Evolutionary conservation across 2,329 filamentous ascomycete genomes (phyloP).

Genomic region (Pseudogymnoascus sp.): DNA sequence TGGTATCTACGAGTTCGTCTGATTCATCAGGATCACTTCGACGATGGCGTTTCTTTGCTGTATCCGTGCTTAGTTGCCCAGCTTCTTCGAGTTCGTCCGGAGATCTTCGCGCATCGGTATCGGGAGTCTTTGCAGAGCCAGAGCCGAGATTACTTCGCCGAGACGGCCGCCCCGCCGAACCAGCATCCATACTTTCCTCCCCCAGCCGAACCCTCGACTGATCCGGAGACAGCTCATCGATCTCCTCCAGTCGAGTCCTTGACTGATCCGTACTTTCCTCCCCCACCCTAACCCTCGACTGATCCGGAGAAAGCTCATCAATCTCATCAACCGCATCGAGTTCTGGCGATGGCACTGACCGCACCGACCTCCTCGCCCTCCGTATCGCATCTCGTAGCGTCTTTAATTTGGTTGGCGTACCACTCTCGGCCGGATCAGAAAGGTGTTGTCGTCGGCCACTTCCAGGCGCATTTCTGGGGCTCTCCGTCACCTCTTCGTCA

Average conservation of each 20-base stretch:
- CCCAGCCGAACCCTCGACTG: conserved; percentile 26
- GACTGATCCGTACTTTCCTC: conserved; percentile 24
- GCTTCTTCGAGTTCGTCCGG: background rate
- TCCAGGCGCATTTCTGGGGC: conserved; percentile 45
- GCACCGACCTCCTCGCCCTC: conserved; percentile 14
- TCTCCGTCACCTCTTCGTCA: conserved; percentile 43
- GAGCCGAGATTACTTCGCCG: too few species aligned
- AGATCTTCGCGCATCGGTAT: background rate
- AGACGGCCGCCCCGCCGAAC: conserved; percentile 36
- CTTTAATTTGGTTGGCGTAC: conserved; percentile 28
- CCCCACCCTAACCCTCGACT: conserved; percentile 19
- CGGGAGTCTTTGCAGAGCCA: background rate
- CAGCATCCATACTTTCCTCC: conserved; percentile 36
- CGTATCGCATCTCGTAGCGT: conserved; percentile 33
- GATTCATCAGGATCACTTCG: background rate
- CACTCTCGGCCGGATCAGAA: conserved; percentile 21
- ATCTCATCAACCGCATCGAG: conserved; percentile 16
- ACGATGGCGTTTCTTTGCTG: conserved; percentile 2
- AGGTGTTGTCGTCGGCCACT: conserved; percentile 38
- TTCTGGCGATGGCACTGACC: conserved; percentile 8
- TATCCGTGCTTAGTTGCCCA: too few species aligned
- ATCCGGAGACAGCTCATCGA: background rate
- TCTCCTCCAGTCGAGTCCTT: conserved; percentile 20
- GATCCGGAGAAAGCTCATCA: conserved; percentile 29
- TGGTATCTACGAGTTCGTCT: background rate